These are phyloP conservation scores for Coemansia sp. DNA, from an alignment of 371 early-diverging fungal species.

Conservation along the genomic window DNA sequence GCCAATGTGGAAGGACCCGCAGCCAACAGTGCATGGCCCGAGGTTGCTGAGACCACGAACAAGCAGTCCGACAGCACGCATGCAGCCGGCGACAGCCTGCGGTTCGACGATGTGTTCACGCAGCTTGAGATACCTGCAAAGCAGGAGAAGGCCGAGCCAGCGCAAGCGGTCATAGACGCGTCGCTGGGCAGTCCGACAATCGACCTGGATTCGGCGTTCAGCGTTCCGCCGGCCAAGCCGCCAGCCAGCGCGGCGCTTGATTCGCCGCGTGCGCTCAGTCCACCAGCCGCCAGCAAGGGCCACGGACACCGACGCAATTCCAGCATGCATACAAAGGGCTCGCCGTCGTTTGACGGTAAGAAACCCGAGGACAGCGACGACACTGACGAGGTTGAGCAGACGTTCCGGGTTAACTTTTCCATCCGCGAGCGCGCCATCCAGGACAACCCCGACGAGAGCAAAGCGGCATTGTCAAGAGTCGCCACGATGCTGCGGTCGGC, in stretches of 20 bases:
- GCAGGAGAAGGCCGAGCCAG: neutral
- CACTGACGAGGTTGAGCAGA: conserved; percentile 12
- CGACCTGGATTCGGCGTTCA: conserved; percentile 42
- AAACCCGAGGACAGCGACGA: neutral
- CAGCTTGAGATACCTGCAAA: conserved; percentile 2
- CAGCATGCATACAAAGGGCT: conserved; percentile 14
- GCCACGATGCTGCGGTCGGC: conserved; percentile 41
- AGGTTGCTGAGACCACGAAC: too few relatives aligned
- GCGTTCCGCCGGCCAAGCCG: conserved; percentile 15
- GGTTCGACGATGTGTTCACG: conserved; percentile 12
- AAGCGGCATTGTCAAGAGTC: conserved; percentile 40
- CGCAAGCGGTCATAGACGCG: neutral
- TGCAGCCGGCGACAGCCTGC: neutral
- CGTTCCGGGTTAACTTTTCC: conserved; percentile 46
- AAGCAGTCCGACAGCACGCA: neutral
- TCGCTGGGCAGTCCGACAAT: neutral
- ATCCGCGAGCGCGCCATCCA: conserved; percentile 42
- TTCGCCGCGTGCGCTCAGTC: too few relatives aligned
- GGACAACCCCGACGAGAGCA: conserved; percentile 48
- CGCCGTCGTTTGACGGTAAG: conserved; percentile 3
- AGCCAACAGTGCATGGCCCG: too few relatives aligned
- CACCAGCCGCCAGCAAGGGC: too few relatives aligned
- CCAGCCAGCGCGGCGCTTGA: neutral
- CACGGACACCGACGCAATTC: conserved; percentile 25
- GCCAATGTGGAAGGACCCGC: too few relatives aligned